Base-by-base conservation (phyloP, 257 asterid genomes). In the Parsonsia alboflavescens region DNA sequence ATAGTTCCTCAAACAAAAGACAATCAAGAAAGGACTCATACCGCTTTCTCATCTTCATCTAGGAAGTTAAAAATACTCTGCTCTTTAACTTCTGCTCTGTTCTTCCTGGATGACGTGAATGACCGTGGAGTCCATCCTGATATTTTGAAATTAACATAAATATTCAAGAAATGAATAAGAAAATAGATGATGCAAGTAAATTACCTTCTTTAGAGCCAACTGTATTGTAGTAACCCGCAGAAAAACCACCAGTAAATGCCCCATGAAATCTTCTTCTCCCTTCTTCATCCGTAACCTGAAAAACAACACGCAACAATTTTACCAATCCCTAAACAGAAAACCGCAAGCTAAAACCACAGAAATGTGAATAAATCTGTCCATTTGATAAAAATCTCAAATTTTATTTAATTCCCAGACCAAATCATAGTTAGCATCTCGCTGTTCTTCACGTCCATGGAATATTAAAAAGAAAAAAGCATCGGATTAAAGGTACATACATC, bases 231-330 rank as follows among this genome's bases (percentile, higher is more conserved):
- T 85, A 93, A 68, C 98, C 98, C 72, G 98, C 97, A 58, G 97
- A 87, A 81, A 49, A 93, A 50, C 98, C 98, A 76, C 98, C 98
- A 72, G 95, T 88, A 83, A 93, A 93, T 50, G 98, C 98, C 75
- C 98, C 98, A 70, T 93, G 98, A 88, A 93, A 93, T 83, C 98
- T 90, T 82, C 98, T 89, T 84, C 97, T 79, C 69, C 98, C 97
- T 81, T 93, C 97, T 81, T 93, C 98, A 79, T 93, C 97, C 45
- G 81, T 85, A 64, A 91, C 98, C 98, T 93, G 85, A 72, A 67
- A 71, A 70, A 62, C 77, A 73, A 33, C 19, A n/a, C 36, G 15
- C 21, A 56, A 48, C 46, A 48, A 44, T 15, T 44, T 36, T 39
- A 41, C 22, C 41, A 22, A 24, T 26, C 46, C 13, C 22, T 30